A percentile compares a stretch with the other conserved stretches of the same genome.
Evolutionary conservation across 1,139 yeast genomes (phyloP).

Genomic region (Blastobotrys elegans): DNA sequence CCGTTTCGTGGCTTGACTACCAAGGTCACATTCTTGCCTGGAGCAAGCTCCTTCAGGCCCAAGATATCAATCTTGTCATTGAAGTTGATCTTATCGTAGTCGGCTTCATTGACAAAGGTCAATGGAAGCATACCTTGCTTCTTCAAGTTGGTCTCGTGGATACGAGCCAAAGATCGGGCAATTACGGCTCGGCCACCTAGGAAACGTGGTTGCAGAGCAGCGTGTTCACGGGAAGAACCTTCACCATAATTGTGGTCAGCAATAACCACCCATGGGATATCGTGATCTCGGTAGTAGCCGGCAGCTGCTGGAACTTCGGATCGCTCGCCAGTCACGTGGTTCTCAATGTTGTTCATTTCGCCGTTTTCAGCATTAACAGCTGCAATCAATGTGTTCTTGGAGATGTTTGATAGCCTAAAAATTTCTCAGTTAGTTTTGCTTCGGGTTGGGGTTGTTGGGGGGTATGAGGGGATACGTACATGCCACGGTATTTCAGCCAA

Average conservation of each 20-base stretch:
- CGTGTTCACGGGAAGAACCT: conserved; percentile 99
- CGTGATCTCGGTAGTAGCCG: conserved; percentile 88
- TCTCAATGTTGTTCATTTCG: conserved; percentile 88
- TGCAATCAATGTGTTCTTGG: conserved; percentile 99
- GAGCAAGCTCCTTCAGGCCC: conserved; percentile 82
- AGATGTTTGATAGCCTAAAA: no score
- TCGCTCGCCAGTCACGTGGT: conserved; percentile 88
- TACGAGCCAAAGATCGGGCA: conserved; percentile 97
- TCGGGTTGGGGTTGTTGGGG: no score
- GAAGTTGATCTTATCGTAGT: conserved; percentile 90
- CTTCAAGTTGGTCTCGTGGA: conserved; percentile 90
- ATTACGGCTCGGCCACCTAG: conserved; percentile 97
- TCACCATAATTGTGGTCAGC: conserved; percentile 99
- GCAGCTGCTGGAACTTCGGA: conserved; percentile 97
- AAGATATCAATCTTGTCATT: conserved; percentile 84
- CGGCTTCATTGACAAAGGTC: conserved; percentile 83
- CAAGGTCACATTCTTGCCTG: conserved; percentile 84
- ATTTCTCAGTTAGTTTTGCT: no score
- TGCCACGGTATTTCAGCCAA: conserved; percentile 99
- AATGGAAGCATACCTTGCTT: conserved; percentile 97
- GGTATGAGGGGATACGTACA: no score
- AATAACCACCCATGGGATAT: conserved; percentile 92
- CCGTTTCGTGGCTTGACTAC: conserved; percentile 91
- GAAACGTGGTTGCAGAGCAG: conserved; percentile 99
- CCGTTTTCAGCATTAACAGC: conserved; percentile 96